A percentile compares a stretch with the other conserved stretches of the same genome.
Evolutionary conservation across 2,329 filamentous ascomycete species (phyloP).

Genomic region (Phyllosticta citriasiana): DNA sequence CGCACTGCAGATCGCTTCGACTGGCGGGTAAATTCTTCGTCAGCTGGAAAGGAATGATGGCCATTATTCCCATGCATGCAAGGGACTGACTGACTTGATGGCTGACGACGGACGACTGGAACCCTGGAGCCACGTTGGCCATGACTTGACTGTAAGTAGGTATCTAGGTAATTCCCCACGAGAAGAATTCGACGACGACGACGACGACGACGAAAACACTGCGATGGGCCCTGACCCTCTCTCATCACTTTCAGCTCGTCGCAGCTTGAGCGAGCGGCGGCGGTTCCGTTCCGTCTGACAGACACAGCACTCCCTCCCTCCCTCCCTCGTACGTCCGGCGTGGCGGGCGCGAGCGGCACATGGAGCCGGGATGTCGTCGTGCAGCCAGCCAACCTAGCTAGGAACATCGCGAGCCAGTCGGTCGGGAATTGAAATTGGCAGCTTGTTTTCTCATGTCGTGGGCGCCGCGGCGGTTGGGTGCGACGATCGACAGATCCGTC

Average conservation of each 20-base stretch:
- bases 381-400: not conserved
- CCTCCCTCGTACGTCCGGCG: not conserved
- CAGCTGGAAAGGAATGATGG: constrained; percentile 6
- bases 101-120: too few species aligned
- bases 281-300: not conserved
- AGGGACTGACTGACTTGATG: not conserved
- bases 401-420: not conserved
- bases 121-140: too few species aligned
- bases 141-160: too few species aligned
- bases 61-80: not conserved
- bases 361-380: not conserved
- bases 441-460: not conserved
- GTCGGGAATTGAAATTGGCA: not conserved
- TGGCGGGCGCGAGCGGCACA: not conserved
- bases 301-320: too few species aligned
- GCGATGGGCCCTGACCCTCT: not conserved
- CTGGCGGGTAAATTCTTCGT: constrained; percentile 16
- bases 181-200: too few species aligned
- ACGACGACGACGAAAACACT: too few species aligned
- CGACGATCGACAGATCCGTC: not conserved
- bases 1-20: constrained; percentile 30
- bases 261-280: too few species aligned
- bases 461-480: not conserved
- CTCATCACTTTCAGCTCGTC: not conserved
- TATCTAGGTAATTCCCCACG: too few species aligned